A percentile compares a stretch with the other conserved stretches of the same genome.
Evolutionary conservation across 352 stramenopile species (phyloP).

Genomic region (Pythium aquatile): DNA sequence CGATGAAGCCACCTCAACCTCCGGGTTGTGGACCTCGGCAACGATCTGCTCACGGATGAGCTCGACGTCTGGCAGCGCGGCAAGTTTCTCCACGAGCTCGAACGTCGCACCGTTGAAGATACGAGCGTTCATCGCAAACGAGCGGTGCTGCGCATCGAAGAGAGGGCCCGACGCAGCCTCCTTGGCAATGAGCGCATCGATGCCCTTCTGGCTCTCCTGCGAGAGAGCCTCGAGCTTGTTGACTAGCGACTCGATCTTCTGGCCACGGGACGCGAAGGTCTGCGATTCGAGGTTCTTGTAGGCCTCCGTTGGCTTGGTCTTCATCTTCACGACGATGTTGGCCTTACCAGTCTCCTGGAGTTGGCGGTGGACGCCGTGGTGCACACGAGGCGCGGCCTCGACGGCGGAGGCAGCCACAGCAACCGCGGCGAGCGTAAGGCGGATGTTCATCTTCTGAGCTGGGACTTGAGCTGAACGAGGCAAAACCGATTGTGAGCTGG

Average conservation of each 20-base stretch:
- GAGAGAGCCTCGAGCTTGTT: slow-evolving; percentile 13
- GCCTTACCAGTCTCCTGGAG: slow-evolving; percentile 6
- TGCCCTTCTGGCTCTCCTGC: slow-evolving; percentile 7
- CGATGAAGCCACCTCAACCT: background rate
- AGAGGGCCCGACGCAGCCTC: slow-evolving; percentile 13
- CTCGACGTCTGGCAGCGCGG: slow-evolving; percentile 8
- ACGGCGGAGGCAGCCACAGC: background rate
- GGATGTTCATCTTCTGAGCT: slow-evolving; percentile 1
- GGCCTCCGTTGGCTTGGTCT: background rate
- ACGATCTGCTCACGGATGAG: slow-evolving; percentile 20
- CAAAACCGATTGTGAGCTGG: slow-evolving; percentile 1
- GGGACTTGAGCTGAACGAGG: slow-evolving; percentile 1
- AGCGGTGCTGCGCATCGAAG: slow-evolving; percentile 13
- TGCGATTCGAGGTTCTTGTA: slow-evolving; percentile 1
- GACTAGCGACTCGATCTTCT: slow-evolving; percentile 7
- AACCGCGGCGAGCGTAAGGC: background rate
- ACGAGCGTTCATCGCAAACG: slow-evolving; percentile 28
- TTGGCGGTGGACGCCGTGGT: slow-evolving; percentile 4
- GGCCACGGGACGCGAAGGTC: slow-evolving; percentile 4
- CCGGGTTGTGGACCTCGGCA: background rate
- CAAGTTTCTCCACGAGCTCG: slow-evolving; percentile 27
- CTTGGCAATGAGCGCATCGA: slow-evolving; percentile 4
- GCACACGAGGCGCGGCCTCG: slow-evolving; percentile 1
- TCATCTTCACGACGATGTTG: slow-evolving; percentile 8
- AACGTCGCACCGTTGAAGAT: slow-evolving; percentile 25